These are phyloP conservation scores for Nectriaceae sp. DNA, from an alignment of 2,329 filamentous ascomycete species.

Conservation along the genomic window DNA sequence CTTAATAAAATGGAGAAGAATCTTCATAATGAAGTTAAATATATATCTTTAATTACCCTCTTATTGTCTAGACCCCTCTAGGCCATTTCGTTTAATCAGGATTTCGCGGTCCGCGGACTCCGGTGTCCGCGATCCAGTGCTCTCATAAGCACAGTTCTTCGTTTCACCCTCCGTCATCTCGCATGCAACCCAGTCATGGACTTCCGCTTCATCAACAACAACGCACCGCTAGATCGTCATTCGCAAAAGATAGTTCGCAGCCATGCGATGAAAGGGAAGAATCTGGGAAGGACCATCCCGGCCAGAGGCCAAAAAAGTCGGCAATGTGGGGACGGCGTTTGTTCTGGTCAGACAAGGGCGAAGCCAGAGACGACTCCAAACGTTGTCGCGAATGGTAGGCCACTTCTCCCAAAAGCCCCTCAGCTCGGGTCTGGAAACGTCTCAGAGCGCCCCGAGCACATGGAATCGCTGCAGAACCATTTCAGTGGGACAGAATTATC, in stretches of 20 bases:
- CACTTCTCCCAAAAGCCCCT: conserved; percentile 19
- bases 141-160: too few species aligned
- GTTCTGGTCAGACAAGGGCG: neutral
- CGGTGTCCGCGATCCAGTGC: too few species aligned
- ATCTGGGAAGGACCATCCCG: conserved; percentile 21
- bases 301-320: too few species aligned
- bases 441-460: conserved; percentile 15
- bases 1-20: too few species aligned
- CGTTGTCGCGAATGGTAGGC: neutral
- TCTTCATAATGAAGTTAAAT: too few species aligned
- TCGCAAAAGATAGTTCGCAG: conserved; percentile 18
- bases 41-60: too few species aligned
- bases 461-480: too few species aligned
- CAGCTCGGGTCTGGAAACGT: conserved; percentile 1
- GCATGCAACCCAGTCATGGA: conserved; percentile 9
- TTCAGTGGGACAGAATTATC: too few species aligned
- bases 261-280: conserved; percentile 28
- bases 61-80: too few species aligned
- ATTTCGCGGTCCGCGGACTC: too few species aligned
- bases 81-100: too few species aligned
- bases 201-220: conserved; percentile 22
- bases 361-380: neutral
- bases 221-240: conserved; percentile 2
- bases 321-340: conserved; percentile 7
- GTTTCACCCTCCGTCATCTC: neutral